Evolutionary conservation across 2,329 filamentous ascomycete species (phyloP).

Genomic region (Lachnellula occidentalis): DNA sequence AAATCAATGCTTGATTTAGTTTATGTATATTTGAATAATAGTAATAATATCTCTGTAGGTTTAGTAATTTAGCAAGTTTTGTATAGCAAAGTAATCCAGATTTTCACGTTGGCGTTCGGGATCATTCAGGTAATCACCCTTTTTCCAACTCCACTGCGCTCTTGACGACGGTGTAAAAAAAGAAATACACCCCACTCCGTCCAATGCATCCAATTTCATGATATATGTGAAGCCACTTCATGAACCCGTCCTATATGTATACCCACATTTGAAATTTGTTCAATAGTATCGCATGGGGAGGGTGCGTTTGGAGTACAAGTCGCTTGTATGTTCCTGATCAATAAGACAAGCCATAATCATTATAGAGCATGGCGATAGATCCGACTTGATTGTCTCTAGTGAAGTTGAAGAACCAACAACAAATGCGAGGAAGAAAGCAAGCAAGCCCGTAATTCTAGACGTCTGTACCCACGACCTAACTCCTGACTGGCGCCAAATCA

Average conservation of each 20-base stretch:
- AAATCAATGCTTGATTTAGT: not conserved
- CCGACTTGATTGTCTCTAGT: slow-evolving; percentile 32
- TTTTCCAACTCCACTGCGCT: not conserved
- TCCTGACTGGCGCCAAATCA: slow-evolving; percentile 19
- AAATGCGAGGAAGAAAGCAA: slow-evolving; percentile 23
- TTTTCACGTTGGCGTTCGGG: not conserved
- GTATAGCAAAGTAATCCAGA: not conserved
- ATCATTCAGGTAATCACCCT: not conserved
- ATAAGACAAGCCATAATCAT: slow-evolving; percentile 19
- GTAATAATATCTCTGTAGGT: not conserved
- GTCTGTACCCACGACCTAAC: slow-evolving; percentile 12
- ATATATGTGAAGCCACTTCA: not conserved
- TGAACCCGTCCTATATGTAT: slow-evolving; percentile 1
- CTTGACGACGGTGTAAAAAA: not conserved
- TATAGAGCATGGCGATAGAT: slow-evolving; percentile 27
- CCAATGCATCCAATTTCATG: not conserved
- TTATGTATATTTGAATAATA: not conserved
- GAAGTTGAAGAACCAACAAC: slow-evolving; percentile 25
- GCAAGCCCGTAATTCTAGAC: slow-evolving; percentile 19
- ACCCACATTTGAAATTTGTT: not conserved
- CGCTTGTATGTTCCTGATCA: slow-evolving; percentile 14
- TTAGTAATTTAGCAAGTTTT: not conserved
- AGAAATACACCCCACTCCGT: not conserved
- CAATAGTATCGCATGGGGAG: not conserved
- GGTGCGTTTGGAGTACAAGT: not conserved